These are phyloP conservation scores for Gomphus sp. DNA, from an alignment of 1,284 basidiomycete species.

Conservation along the genomic window DNA sequence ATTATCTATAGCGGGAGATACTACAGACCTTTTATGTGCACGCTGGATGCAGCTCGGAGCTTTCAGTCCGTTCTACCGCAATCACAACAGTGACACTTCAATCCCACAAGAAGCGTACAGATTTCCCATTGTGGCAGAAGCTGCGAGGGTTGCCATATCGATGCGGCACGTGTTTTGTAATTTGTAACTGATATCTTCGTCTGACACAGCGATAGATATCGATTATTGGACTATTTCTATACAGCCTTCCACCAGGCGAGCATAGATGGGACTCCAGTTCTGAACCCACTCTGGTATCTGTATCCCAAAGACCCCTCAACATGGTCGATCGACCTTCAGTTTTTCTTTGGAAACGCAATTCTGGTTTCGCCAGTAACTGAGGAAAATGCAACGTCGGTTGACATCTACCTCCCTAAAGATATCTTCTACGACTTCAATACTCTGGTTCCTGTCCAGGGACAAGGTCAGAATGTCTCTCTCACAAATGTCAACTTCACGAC, in stretches of 20 bases:
- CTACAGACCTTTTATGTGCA: constrained; percentile 55
- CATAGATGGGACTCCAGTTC: constrained; percentile 50
- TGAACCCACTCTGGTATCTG: constrained; percentile 54
- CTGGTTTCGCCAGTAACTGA: constrained; percentile 61
- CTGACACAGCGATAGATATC: constrained; percentile 33
- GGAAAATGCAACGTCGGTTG: constrained; percentile 50
- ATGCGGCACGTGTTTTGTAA: constrained; percentile 34
- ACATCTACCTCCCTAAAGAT: constrained; percentile 53
- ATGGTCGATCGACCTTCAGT: constrained; percentile 54
- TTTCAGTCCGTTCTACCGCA: constrained; percentile 66
- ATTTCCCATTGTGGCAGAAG: constrained; percentile 48
- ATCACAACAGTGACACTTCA: constrained; percentile 49
- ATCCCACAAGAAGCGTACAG: constrained; percentile 62
- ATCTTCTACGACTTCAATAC: constrained; percentile 57
- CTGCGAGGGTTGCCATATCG: constrained; percentile 51
- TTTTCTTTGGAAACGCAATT: constrained; percentile 58
- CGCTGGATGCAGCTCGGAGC: constrained; percentile 62
- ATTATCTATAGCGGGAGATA: constrained; percentile 35
- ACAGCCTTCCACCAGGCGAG: constrained; percentile 55
- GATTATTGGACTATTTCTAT: constrained; percentile 64
- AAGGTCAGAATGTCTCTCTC: constrained; percentile 36
- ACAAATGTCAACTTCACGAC: constrained; percentile 43
- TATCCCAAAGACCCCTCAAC: constrained; percentile 54
- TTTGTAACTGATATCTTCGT: not conserved
- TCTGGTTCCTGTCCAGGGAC: constrained; percentile 36